These are phyloP conservation scores for Eucalyptus virginea DNA, from an alignment of 345 rosid genomes.

Conservation along the genomic window DNA sequence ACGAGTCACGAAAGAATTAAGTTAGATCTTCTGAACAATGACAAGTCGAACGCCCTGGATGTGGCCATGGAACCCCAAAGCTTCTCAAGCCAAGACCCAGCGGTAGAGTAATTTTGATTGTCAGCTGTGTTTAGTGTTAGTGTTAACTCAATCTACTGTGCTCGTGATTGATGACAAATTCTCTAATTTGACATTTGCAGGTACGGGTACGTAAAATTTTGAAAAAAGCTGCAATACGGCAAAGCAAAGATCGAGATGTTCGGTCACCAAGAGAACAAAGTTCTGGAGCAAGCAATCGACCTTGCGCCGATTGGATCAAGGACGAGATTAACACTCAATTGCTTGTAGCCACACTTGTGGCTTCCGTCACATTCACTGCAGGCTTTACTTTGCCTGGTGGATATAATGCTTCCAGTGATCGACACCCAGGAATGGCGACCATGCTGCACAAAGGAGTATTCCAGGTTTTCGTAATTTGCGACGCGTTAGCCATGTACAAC, in stretches of 20 bases:
- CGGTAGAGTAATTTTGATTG: not conserved
- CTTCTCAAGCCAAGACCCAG: not conserved
- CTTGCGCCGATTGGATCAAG: not conserved
- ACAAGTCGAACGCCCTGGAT: not conserved
- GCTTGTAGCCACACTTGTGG: not conserved
- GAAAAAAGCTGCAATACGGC: not conserved
- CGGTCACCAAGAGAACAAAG: not conserved
- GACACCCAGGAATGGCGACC: not conserved
- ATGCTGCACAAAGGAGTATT: not conserved
- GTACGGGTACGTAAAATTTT: not conserved
- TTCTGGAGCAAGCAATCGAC: not conserved
- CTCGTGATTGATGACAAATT: not conserved
- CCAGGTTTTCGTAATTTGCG: not conserved
- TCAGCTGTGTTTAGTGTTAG: not conserved
- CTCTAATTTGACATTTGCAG: not conserved
- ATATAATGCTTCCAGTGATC: not conserved
- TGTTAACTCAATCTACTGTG: not conserved
- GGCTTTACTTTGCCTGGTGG: not conserved
- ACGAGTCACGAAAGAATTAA: not conserved
- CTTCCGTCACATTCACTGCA: not conserved
- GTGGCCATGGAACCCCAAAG: not conserved
- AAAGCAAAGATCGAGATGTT: not conserved
- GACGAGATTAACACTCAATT: not conserved
- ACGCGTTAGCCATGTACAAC: not conserved
- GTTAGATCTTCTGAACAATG: not conserved